Evolutionary conservation across 2,329 filamentous ascomycete species (phyloP).

Genomic region (Pseudogymnoascus sp.): DNA sequence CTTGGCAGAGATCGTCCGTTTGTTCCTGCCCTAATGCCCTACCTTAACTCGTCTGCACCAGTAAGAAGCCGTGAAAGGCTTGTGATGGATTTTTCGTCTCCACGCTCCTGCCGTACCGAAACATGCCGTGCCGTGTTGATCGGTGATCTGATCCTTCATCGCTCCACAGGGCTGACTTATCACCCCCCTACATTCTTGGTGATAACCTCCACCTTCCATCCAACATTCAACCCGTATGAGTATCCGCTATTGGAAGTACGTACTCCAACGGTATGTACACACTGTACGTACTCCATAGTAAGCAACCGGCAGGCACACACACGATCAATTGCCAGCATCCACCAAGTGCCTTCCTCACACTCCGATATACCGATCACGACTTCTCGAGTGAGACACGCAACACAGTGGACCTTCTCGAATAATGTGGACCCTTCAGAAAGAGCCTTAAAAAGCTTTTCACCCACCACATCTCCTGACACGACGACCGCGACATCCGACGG

Average conservation of each 20-base stretch:
- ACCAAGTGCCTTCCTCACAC: background rate
- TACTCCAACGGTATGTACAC: background rate
- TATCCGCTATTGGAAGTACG: background rate
- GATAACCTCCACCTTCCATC: background rate
- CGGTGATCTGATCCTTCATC: background rate
- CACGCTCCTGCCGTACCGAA: background rate
- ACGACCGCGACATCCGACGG: background rate
- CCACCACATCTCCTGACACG: background rate
- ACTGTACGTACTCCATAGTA: background rate
- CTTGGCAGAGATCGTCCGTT: background rate
- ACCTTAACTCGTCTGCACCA: background rate
- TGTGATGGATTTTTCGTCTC: background rate
- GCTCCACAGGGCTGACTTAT: background rate
- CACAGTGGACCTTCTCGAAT: background rate
- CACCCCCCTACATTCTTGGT: background rate
- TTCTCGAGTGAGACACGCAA: background rate
- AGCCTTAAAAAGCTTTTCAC: background rate
- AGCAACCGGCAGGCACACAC: background rate
- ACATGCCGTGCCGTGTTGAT: background rate
- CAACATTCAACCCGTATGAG: background rate
- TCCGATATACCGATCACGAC: background rate
- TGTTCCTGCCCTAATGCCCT: slow-evolving; percentile 7
- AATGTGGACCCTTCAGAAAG: background rate
- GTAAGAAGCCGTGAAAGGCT: background rate
- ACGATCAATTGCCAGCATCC: background rate